Conservation (phyloP, 805 yeast species). For the Pichia exigua region DNA sequence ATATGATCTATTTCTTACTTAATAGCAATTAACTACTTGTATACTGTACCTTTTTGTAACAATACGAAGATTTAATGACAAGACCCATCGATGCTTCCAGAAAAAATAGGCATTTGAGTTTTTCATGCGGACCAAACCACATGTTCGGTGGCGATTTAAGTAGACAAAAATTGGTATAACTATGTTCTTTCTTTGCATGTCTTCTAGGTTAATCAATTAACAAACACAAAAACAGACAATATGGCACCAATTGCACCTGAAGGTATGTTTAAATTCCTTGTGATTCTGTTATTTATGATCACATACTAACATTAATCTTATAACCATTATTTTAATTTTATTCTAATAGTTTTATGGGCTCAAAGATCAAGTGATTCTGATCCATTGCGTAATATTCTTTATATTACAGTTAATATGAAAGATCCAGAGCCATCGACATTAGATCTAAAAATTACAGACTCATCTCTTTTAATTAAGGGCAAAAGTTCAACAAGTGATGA, state of each 20-base stretch:
- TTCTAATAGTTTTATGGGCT: conserved; percentile 71
- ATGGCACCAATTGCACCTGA: conserved; percentile 27
- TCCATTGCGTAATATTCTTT: conserved; percentile 64
- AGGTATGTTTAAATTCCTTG: conserved; percentile 20
- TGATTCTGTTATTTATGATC: neutral
- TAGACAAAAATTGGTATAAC: neutral
- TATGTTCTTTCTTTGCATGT: neutral
- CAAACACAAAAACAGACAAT: neutral
- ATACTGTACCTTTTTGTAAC: neutral
- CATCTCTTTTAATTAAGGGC: conserved; percentile 45
- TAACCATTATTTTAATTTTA: no score
- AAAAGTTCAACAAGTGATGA: conserved; percentile 37
- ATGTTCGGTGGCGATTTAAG: neutral
- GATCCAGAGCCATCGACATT: conserved; percentile 41
- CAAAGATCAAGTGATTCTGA: conserved; percentile 83
- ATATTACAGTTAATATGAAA: conserved; percentile 62
- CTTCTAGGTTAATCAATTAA: neutral
- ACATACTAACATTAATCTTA: conserved; percentile 2
- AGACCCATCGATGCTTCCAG: neutral
- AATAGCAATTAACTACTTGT: neutral
- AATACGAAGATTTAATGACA: neutral
- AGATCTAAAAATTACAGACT: conserved; percentile 49
- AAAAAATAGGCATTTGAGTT: neutral
- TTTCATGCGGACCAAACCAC: no score
- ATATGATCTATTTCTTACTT: neutral